Evolutionary conservation across 179 eudicot genomes (phyloP).

Genomic region (Spergularia azorica): DNA sequence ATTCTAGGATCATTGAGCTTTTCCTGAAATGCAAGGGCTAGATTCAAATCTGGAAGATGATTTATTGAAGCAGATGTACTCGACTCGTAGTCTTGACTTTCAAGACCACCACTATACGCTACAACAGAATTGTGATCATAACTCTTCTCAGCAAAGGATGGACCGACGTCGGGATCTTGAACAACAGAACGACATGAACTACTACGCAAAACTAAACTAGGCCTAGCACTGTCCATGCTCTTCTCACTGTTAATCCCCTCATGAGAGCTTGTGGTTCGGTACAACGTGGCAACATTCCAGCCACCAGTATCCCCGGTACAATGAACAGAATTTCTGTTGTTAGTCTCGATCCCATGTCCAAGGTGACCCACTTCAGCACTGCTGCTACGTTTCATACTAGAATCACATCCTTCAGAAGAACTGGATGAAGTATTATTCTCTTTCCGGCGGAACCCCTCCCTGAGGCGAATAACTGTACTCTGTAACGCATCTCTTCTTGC

Average conservation of each 20-base stretch:
- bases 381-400: conserved; percentile 94
- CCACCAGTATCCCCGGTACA: conserved; percentile 64
- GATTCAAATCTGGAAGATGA: conserved; percentile 69
- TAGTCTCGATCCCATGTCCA: conserved; percentile 52
- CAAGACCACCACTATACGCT: conserved; percentile 84
- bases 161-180: conserved; percentile 85
- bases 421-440: conserved; percentile 90
- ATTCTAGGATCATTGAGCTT: conserved; percentile 88
- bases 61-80: conserved; percentile 77
- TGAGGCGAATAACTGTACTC: conserved; percentile 93
- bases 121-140: conserved; percentile 61
- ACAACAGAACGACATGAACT: conserved; percentile 86
- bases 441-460: conserved; percentile 92
- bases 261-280: conserved; percentile 44
- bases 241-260: conserved; percentile 89
- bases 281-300: conserved; percentile 52
- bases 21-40: conserved; percentile 83
- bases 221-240: conserved; percentile 96
- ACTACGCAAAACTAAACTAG: conserved; percentile 79
- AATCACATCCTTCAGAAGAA: conserved; percentile 95
- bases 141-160: conserved; percentile 59
- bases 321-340: conserved; percentile 41
- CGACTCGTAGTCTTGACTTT: conserved; percentile 91
- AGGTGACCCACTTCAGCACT: conserved; percentile 95
- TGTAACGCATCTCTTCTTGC: conserved; percentile 97